These are phyloP conservation scores for Stenogyne calaminthoides DNA, from an alignment of 305 asterid species.

Conservation along the genomic window DNA sequence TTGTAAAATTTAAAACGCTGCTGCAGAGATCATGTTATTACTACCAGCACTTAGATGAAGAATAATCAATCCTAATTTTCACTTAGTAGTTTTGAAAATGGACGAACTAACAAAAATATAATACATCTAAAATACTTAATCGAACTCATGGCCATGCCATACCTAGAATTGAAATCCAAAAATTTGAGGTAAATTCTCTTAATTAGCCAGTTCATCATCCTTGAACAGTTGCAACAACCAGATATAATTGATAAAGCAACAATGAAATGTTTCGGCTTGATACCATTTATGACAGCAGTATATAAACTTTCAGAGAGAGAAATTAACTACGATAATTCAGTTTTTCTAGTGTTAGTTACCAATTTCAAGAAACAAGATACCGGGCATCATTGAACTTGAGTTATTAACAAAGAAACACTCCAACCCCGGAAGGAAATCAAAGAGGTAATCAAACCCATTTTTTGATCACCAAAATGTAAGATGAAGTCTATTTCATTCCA, in stretches of 20 bases:
- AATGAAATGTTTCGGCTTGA: neutral
- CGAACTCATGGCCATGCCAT: neutral
- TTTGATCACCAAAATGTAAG: neutral
- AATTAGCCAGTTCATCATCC: slow-evolving; percentile 3
- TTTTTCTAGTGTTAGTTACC: neutral
- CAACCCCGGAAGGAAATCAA: neutral
- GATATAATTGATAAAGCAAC: slow-evolving; percentile 6
- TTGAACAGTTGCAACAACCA: slow-evolving; percentile 10
- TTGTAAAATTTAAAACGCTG: neutral
- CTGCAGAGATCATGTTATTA: neutral
- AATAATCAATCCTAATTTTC: neutral
- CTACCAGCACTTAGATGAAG: neutral
- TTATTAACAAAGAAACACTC: slow-evolving; percentile 13
- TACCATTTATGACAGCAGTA: neutral
- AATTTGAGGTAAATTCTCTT: neutral
- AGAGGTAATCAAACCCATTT: neutral
- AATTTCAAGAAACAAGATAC: slow-evolving; percentile 1
- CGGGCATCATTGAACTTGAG: neutral
- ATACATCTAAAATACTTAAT: neutral
- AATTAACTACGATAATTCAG: neutral
- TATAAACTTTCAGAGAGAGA: neutral
- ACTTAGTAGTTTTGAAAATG: neutral
- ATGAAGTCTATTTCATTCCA: neutral
- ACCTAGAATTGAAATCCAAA: neutral
- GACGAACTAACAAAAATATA: slow-evolving; percentile 3